Conservation (phyloP, 805 yeast genomes). For the Kazachstania taianensis region DNA sequence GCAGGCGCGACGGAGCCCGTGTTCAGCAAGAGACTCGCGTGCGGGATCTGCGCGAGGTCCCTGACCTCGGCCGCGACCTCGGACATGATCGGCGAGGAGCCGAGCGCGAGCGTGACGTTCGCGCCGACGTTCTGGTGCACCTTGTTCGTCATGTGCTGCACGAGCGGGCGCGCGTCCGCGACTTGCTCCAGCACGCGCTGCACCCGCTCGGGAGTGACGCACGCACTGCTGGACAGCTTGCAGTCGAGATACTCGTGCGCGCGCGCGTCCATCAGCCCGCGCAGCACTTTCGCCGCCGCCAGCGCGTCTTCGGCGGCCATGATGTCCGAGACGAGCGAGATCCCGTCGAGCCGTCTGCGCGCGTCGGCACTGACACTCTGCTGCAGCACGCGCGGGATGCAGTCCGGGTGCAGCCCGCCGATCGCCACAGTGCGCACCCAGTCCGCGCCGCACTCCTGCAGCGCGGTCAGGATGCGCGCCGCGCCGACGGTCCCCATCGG, state of each 20-base stretch:
- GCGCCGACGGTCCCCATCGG: constrained; percentile 69
- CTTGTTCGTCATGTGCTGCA: constrained; percentile 79
- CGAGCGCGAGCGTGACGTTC: constrained; percentile 71
- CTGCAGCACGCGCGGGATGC: constrained; percentile 48
- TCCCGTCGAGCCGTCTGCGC: constrained; percentile 52
- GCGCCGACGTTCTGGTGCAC: constrained; percentile 89
- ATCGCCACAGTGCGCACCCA: constrained; percentile 59
- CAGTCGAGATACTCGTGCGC: constrained; percentile 12
- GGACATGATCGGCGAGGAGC: constrained; percentile 86
- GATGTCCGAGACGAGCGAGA: constrained; percentile 80
- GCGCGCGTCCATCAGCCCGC: constrained; percentile 15
- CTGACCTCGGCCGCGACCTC: constrained; percentile 57
- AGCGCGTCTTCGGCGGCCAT: constrained; percentile 55
- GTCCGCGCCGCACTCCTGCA: constrained; percentile 29
- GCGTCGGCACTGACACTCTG: constrained; percentile 38
- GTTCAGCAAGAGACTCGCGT: constrained; percentile 52
- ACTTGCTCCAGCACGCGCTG: constrained; percentile 19
- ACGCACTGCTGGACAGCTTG: constrained; percentile 1
- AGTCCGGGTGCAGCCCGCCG: constrained; percentile 64
- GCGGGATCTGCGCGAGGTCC: constrained; percentile 50
- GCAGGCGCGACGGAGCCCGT: constrained; percentile 60
- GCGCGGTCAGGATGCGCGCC: constrained; percentile 39
- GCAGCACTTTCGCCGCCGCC: constrained; percentile 36
- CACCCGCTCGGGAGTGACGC: neutral
- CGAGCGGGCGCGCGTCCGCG: constrained; percentile 40